phyloP scores from a whole-genome alignment of 1,284 basidiomycete genomes.

The Paramarasmius palmivorus region DNA sequence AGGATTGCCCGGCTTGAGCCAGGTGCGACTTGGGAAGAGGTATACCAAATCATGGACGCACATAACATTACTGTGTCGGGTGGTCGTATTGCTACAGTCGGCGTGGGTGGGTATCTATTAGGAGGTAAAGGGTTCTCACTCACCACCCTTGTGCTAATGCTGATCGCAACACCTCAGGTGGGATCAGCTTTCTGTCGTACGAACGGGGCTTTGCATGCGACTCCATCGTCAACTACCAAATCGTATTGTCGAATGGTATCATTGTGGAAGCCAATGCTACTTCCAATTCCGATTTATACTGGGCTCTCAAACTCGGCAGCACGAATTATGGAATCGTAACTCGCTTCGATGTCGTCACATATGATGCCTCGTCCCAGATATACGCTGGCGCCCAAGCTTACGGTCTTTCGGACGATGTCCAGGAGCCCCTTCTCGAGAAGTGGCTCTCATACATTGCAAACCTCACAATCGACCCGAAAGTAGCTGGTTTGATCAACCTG shows the following conservation, averaged over 20 bases:
- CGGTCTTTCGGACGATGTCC: not conserved
- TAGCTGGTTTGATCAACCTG: not conserved
- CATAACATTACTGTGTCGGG: slow-evolving; percentile 33
- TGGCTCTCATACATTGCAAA: not conserved
- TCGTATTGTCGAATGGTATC: slow-evolving; percentile 4
- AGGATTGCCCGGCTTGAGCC: slow-evolving; percentile 30
- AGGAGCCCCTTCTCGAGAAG: not conserved
- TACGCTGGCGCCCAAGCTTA: slow-evolving; percentile 1
- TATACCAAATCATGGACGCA: slow-evolving; percentile 29
- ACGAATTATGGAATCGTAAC: slow-evolving; percentile 10
- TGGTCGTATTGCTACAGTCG: slow-evolving; percentile 32
- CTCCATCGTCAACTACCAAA: not conserved
- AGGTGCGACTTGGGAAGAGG: slow-evolving; percentile 34
- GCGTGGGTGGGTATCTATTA: slow-evolving; percentile 33
- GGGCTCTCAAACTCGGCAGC: slow-evolving; percentile 8
- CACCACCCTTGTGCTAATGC: not conserved
- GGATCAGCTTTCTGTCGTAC: not conserved
- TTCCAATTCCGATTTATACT: slow-evolving; percentile 2
- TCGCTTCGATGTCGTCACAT: slow-evolving; percentile 4
- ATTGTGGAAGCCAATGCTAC: not conserved
- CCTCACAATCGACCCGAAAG: not conserved
- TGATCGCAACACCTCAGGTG: not conserved
- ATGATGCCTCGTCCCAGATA: not conserved
- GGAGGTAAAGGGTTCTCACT: slow-evolving; percentile 23
- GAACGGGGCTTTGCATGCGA: not conserved